Evolutionary conservation across 2,329 filamentous ascomycete species (phyloP).

Genomic region (Aspergillus fumigatiaffinis): DNA sequence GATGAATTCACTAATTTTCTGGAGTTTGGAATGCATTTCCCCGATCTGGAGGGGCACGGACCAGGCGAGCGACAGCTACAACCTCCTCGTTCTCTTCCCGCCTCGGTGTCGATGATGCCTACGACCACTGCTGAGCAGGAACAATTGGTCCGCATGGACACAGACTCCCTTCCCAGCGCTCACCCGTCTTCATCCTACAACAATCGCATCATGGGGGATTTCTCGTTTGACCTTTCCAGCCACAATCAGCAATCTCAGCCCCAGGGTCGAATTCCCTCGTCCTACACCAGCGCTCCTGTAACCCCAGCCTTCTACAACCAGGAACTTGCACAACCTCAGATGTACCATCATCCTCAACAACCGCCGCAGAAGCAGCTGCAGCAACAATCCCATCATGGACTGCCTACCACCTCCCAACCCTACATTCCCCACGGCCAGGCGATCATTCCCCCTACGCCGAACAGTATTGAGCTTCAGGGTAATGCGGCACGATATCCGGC

Average conservation of each 20-base stretch:
- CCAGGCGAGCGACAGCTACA: conserved; percentile 33
- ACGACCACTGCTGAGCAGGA: conserved; percentile 28
- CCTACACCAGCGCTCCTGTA: conserved; percentile 29
- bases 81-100: conserved; percentile 29
- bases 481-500: conserved; percentile 39
- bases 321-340: conserved; percentile 25
- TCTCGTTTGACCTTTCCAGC: conserved; percentile 29
- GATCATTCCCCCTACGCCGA: conserved; percentile 46
- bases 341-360: conserved; percentile 21
- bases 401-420: conserved; percentile 18
- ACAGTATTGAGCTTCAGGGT: conserved; percentile 47
- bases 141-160: conserved; percentile 26
- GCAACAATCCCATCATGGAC: conserved; percentile 19
- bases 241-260: conserved; percentile 20
- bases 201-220: conserved; percentile 31
- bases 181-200: conserved; percentile 20
- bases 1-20: conserved; percentile 50
- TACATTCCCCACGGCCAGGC: conserved; percentile 29
- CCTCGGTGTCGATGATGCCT: conserved; percentile 31
- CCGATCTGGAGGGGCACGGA: conserved; percentile 39
- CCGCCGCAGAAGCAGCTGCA: conserved; percentile 27
- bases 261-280: conserved; percentile 22
- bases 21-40: conserved; percentile 46
- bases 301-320: conserved; percentile 32
- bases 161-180: conserved; percentile 20